Percentiles rank a stretch among this genome's conserved stretches.
These are phyloP conservation scores for Eremothecium coryli DNA, from an alignment of 1,139 yeast species.

Conservation along the genomic window DNA sequence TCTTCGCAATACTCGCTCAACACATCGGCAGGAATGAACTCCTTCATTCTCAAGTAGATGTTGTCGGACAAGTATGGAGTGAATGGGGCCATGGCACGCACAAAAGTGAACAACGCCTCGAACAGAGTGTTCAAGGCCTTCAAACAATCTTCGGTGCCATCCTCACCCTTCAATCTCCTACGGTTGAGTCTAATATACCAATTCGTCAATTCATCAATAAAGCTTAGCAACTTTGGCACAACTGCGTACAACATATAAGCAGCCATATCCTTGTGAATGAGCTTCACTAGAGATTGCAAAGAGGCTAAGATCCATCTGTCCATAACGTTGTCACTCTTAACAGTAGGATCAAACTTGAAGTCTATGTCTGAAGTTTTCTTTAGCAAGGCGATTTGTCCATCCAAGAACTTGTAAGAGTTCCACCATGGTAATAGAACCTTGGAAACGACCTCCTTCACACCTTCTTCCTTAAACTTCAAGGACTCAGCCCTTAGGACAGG, in stretches of 20 bases:
- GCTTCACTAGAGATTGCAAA: constrained; percentile 77
- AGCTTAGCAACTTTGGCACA: constrained; percentile 79
- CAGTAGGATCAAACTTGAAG: constrained; percentile 59
- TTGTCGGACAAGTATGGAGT: constrained; percentile 93
- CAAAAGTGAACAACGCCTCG: constrained; percentile 80
- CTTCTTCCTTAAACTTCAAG: constrained; percentile 94
- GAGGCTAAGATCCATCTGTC: constrained; percentile 96
- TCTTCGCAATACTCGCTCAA: constrained; percentile 42
- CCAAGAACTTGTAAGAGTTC: constrained; percentile 93
- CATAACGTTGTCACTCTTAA: constrained; percentile 79
- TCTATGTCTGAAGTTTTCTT: constrained; percentile 65
- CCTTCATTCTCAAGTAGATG: constrained; percentile 69
- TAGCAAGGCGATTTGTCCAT: constrained; percentile 81
- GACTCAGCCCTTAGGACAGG: constrained; percentile 97
- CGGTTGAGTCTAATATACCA: constrained; percentile 99
- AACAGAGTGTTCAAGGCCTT: constrained; percentile 83
- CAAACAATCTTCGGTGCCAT: constrained; percentile 72
- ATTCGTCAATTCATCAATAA: constrained; percentile 92
- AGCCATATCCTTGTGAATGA: constrained; percentile 81
- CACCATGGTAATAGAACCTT: constrained; percentile 97
- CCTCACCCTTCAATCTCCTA: constrained; percentile 93
- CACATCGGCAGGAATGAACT: constrained; percentile 47
- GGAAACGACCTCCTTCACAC: constrained; percentile 94
- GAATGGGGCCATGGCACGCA: constrained; percentile 97
- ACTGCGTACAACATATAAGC: constrained; percentile 90